Evolutionary conservation across 2,329 filamentous ascomycete species (phyloP), one percentile per base, ranked within the genome.

Genomic region (Aspergillus sp.): DNA sequence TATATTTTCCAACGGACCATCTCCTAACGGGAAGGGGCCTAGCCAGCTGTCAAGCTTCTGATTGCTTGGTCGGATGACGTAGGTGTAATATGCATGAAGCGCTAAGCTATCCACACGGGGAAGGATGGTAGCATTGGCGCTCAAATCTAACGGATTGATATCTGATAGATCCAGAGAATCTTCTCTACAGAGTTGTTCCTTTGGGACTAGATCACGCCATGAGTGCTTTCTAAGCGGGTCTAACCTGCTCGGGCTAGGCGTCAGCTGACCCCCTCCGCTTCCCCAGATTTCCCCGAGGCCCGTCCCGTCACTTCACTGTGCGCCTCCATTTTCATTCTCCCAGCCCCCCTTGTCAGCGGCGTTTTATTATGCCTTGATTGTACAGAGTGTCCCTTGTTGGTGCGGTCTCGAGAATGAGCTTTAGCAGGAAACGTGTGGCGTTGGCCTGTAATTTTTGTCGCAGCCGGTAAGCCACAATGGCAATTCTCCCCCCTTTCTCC

Each of bases 361-460:
- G 18, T 29, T 47, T 24, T 10, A 47, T 47, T 47, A 47, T 47
- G 45, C 20, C 45, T 24, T 47, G 45, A 14, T 47, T 47, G 45
- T 42, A 42, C 14, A 42, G 14, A 47, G n/a, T 24, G 45, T 4
- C 10, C 45, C 18, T 16, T 12, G 18, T 47, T 47, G 45, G 20
- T 18, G 36, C 14, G 45, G 18, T 24, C 20, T 24, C 20, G 20
- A 52, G n/a, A 32, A 52, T 52, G 50, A 52, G 50, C 31, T 52
- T 36, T 52, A 52, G 29, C 29, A 32, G 50, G 50, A 52, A 52
- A 14, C 26, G 50, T 36, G 50, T 39, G n/a, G 29, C 50, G 14
- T 39, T 52, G 32, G 50, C 50, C 50, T 52, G 50, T 16, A 52
- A 52, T 52, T 52, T 52, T 16, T 52, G 50, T 52, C 50, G 50